Conservation (phyloP, 2,329 filamentous ascomycete genomes). For the Ophiostoma sp. region DNA sequence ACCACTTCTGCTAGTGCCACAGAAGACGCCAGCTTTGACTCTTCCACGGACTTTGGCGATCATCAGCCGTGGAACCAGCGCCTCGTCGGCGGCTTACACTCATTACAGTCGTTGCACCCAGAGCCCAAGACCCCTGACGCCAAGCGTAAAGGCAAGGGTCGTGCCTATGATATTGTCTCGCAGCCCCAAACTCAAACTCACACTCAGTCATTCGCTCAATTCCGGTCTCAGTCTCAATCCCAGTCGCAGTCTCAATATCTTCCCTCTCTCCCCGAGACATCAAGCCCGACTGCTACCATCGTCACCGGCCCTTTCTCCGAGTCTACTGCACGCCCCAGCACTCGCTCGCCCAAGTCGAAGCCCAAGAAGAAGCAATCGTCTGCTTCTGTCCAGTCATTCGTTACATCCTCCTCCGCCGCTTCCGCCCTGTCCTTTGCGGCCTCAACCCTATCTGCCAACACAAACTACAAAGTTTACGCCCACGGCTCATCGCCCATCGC, state of each 20-base stretch:
- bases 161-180: conserved; percentile 24
- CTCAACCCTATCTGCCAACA: conserved; percentile 46
- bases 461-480: conserved; percentile 52
- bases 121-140: conserved; percentile 43
- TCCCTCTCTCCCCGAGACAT: conserved; percentile 35
- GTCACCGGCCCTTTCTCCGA: conserved; percentile 11
- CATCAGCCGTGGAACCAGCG: conserved; percentile 48
- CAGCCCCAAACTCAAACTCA: conserved; percentile 11
- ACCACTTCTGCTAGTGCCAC: conserved; percentile 33
- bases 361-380: conserved; percentile 31
- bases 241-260: conserved; percentile 27
- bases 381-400: conserved; percentile 34
- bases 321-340: neutral
- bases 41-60: conserved; percentile 1
- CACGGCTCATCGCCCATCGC: conserved; percentile 41
- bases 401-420: neutral
- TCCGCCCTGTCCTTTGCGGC: conserved; percentile 37
- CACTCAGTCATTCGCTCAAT: conserved; percentile 13
- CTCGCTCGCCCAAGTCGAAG: conserved; percentile 14
- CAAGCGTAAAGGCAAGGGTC: conserved; percentile 36
- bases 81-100: conserved; percentile 50
- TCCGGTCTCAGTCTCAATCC: conserved; percentile 1
- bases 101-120: conserved; percentile 47
- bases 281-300: conserved; percentile 25
- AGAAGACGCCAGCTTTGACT: neutral